Percentiles rank a stretch among this genome's conserved stretches.
Conservation (phyloP, 345 rosid species). For the Citrus hindsii region DNA sequence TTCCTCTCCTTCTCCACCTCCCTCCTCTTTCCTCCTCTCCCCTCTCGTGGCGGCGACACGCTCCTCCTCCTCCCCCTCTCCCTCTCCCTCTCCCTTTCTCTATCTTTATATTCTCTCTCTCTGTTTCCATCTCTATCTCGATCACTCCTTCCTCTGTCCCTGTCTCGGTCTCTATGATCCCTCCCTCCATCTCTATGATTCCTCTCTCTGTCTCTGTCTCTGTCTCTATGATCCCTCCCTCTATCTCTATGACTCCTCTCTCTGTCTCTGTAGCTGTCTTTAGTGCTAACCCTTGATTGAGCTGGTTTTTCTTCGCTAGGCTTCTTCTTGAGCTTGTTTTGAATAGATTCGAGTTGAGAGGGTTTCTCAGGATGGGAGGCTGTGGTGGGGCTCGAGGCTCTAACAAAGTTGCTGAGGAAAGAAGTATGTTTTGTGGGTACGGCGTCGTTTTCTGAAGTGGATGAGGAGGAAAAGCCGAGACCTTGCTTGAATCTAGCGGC, state of each 20-base stretch:
- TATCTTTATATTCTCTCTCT: constrained; percentile 28
- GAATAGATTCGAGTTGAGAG: constrained; percentile 62
- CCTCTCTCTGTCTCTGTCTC: constrained; percentile 40
- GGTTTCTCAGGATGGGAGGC: constrained; percentile 47
- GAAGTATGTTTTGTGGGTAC: constrained; percentile 56
- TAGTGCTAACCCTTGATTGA: constrained; percentile 25
- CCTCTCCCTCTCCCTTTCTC: constrained; percentile 35
- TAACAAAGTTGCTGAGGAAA: constrained; percentile 67
- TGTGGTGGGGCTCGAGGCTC: constrained; percentile 58
- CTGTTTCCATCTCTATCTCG: constrained; percentile 23
- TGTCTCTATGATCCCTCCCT: constrained; percentile 23
- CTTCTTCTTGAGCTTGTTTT: constrained; percentile 68
- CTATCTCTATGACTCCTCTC: constrained; percentile 29
- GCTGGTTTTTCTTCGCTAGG: constrained; percentile 15
- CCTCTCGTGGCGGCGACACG: constrained; percentile 28
- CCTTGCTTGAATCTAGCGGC: constrained; percentile 98
- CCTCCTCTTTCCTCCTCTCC: constrained; percentile 25
- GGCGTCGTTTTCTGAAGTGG: constrained; percentile 12
- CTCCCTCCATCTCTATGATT: constrained; percentile 31
- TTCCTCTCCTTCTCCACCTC: constrained; percentile 13
- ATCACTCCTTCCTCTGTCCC: constrained; percentile 4
- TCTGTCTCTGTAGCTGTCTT: constrained; percentile 21
- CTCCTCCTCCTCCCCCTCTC: constrained; percentile 43
- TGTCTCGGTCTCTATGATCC: constrained; percentile 18
- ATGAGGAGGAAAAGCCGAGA: constrained; percentile 67